A percentile compares a stretch with the other conserved stretches of the same genome.
phyloP scores from a whole-genome alignment of 2,329 filamentous ascomycete genomes.

The Aureobasidium sp. region DNA sequence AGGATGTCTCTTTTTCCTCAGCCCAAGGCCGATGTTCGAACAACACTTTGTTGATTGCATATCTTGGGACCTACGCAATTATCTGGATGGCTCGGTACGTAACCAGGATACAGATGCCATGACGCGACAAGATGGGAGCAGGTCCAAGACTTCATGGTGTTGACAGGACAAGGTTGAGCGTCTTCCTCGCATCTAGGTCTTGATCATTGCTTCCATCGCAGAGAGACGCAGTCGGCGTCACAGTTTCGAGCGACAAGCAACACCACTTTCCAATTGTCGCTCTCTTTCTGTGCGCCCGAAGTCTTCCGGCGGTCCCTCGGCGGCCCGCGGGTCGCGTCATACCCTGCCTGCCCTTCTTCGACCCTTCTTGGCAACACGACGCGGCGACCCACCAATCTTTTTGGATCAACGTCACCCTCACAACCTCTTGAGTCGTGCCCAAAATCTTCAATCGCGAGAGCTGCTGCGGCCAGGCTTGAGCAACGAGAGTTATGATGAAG shows the following conservation, averaged over 20 bases:
- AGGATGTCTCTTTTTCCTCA: background rate
- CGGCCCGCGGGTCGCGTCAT: background rate
- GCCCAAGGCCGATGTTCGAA: background rate
- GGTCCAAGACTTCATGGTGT: background rate
- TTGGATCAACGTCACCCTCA: background rate
- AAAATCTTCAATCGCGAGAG: background rate
- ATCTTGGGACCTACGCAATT: background rate
- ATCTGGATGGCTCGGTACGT: background rate
- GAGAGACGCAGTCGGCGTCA: background rate
- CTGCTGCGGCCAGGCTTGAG: background rate
- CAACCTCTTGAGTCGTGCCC: background rate
- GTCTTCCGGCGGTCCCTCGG: background rate
- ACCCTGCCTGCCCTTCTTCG: background rate
- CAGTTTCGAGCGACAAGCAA: background rate
- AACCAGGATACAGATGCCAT: background rate
- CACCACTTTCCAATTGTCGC: background rate
- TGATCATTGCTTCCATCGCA: background rate
- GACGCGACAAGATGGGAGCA: background rate
- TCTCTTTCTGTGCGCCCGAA: background rate
- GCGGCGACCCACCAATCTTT: background rate
- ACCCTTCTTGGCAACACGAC: background rate
- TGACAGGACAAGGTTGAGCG: background rate
- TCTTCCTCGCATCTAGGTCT: background rate
- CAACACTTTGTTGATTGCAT: background rate
- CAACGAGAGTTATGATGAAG: background rate